Conservation (phyloP, 2,329 filamentous ascomycete species). For the Podosphaera xanthii region DNA sequence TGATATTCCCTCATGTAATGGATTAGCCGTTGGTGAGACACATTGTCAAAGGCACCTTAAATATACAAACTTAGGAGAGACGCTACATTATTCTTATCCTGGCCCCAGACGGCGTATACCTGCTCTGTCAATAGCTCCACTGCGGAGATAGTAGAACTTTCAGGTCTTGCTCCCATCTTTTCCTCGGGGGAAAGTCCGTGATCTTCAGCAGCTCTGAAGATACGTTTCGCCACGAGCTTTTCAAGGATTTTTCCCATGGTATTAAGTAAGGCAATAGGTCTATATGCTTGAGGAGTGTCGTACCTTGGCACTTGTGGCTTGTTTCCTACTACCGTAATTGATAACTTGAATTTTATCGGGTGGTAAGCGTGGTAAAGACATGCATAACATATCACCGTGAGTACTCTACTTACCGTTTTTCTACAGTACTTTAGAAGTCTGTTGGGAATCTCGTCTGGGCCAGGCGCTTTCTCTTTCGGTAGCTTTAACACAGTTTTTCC, state of each 20-base stretch:
- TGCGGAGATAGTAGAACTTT: neutral
- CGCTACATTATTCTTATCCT: neutral
- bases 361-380: neutral
- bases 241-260: neutral
- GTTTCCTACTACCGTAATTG: neutral
- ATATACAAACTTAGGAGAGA: neutral
- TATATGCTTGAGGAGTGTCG: neutral
- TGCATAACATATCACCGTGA: neutral
- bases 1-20: neutral
- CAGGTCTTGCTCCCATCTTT: neutral
- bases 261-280: neutral
- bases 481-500: neutral
- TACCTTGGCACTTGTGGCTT: neutral
- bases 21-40: neutral
- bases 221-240: neutral
- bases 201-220: neutral
- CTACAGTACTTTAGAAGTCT: neutral
- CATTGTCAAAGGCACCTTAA: neutral
- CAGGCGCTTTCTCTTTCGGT: neutral
- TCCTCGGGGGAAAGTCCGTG: neutral
- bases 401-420: neutral
- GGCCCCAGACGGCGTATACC: neutral
- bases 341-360: neutral
- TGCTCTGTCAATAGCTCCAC: neutral
- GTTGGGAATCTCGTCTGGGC: neutral